Percentiles rank a stretch among this genome's conserved stretches.
Evolutionary conservation across 345 rosid genomes (phyloP).

Genomic region (Limnanthes douglasii): DNA sequence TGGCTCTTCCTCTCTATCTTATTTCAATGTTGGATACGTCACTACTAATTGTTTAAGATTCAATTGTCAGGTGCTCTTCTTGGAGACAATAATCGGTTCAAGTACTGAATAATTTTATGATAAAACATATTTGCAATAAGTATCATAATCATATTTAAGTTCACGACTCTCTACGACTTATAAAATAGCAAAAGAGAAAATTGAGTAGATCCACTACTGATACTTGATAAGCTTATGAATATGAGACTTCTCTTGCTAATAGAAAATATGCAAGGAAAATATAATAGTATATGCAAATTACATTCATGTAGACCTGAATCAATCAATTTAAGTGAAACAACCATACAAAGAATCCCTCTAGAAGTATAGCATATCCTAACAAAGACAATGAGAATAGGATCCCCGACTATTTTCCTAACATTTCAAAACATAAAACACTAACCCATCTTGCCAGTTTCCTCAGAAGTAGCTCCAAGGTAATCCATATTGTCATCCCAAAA

Average conservation of each 20-base stretch:
- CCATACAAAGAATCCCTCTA: conserved; percentile 82
- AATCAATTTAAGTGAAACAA: conserved; percentile 43
- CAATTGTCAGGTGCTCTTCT: no score
- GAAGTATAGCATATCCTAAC: conserved; percentile 68
- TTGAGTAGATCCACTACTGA: conserved; percentile 10
- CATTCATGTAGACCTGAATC: conserved; percentile 34
- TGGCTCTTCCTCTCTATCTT: conserved; percentile 41
- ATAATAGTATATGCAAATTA: conserved; percentile 44
- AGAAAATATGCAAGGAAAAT: conserved; percentile 62
- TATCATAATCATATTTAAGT: conserved; percentile 60
- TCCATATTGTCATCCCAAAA: no score
- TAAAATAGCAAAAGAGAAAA: conserved; percentile 66
- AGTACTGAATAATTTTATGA: no score
- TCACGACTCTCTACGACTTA: conserved; percentile 41
- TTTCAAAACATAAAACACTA: no score
- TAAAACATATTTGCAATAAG: no score
- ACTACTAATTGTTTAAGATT: conserved; percentile 67
- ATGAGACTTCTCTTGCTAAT: conserved; percentile 61
- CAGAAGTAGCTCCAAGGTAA: no score
- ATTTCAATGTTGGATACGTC: conserved; percentile 56
- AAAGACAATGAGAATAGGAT: no score
- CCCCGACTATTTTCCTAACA: no score
- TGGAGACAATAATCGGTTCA: no score
- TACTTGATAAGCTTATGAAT: conserved; percentile 45
- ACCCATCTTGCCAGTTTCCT: no score